Conservation (phyloP, 805 yeast genomes). For the Yarrowia porcina region DNA sequence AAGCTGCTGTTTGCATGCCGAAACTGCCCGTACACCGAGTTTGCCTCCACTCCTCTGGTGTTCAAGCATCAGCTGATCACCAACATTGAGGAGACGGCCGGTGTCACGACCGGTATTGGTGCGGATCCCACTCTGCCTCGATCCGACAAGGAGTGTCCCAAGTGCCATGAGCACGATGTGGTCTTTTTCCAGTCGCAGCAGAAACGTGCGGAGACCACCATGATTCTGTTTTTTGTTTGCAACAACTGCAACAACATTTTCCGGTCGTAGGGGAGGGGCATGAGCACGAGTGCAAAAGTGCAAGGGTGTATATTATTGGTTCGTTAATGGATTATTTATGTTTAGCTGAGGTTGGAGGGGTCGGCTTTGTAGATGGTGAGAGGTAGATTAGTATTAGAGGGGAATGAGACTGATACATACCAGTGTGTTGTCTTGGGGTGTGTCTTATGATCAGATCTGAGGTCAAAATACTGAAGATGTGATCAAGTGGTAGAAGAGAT, state of each 20-base stretch:
- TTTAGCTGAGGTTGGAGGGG: neutral
- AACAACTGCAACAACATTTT: conserved; percentile 75
- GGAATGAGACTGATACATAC: too few relatives aligned
- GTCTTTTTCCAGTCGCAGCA: conserved; percentile 98
- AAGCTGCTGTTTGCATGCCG: conserved; percentile 86
- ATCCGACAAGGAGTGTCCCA: conserved; percentile 89
- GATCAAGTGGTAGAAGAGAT: too few relatives aligned
- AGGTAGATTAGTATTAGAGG: too few relatives aligned
- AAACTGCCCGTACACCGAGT: conserved; percentile 89
- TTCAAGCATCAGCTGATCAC: conserved; percentile 88
- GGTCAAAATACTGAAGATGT: too few relatives aligned
- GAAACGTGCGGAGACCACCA: conserved; percentile 88
- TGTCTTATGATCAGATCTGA: too few relatives aligned
- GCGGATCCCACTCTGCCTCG: conserved; percentile 97
- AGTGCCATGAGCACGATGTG: conserved; percentile 81
- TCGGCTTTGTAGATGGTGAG: neutral
- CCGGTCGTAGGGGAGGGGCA: conserved; percentile 33
- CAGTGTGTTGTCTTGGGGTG: too few relatives aligned
- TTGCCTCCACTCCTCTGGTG: conserved; percentile 82
- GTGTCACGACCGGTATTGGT: conserved; percentile 93
- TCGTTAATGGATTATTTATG: conserved; percentile 24
- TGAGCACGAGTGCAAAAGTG: too few relatives aligned
- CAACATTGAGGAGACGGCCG: conserved; percentile 90
- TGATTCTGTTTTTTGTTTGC: conserved; percentile 75
- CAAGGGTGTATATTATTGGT: conserved; percentile 5